Percentiles rank a stretch among this genome's conserved stretches.
These are phyloP conservation scores for Suillus subaureus DNA, from an alignment of 768 basidiomycete species.

Conservation along the genomic window DNA sequence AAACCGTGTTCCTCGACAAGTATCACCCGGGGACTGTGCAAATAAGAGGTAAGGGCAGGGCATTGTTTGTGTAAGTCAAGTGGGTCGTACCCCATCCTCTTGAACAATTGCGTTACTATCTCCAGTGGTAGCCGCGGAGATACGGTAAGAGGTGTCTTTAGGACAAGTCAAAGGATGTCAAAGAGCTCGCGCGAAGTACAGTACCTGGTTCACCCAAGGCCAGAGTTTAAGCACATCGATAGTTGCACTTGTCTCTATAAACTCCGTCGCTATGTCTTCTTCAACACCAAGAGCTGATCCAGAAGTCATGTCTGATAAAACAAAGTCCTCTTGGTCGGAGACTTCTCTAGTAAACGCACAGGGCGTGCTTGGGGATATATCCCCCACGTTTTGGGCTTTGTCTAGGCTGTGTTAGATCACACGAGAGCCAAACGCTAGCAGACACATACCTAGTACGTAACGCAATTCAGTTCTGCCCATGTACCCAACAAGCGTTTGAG, in stretches of 20 bases:
- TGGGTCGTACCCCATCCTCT: conserved; percentile 87
- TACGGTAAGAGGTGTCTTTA: conserved; percentile 90
- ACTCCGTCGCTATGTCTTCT: conserved; percentile 67
- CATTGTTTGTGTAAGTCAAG: conserved; percentile 1
- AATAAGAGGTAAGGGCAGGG: neutral
- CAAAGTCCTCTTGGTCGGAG: conserved; percentile 54
- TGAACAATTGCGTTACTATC: conserved; percentile 97
- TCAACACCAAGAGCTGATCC: conserved; percentile 60
- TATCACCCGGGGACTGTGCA: conserved; percentile 87
- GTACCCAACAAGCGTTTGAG: conserved; percentile 75
- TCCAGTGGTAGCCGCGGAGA: conserved; percentile 91
- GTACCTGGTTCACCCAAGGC: conserved; percentile 95
- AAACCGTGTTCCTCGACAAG: conserved; percentile 86
- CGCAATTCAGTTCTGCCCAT: conserved; percentile 84
- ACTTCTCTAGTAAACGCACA: conserved; percentile 66
- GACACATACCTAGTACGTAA: conserved; percentile 75
- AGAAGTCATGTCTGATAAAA: conserved; percentile 42
- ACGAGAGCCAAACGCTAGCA: neutral
- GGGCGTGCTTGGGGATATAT: conserved; percentile 61
- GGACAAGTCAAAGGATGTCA: neutral
- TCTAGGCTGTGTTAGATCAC: conserved; percentile 46
- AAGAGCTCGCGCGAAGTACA: conserved; percentile 6
- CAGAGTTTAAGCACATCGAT: conserved; percentile 68
- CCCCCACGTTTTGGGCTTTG: conserved; percentile 64
- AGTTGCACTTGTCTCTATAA: conserved; percentile 61